Base-by-base conservation (phyloP, 2,329 filamentous ascomycete species). In the Colletotrichum destructivum region DNA sequence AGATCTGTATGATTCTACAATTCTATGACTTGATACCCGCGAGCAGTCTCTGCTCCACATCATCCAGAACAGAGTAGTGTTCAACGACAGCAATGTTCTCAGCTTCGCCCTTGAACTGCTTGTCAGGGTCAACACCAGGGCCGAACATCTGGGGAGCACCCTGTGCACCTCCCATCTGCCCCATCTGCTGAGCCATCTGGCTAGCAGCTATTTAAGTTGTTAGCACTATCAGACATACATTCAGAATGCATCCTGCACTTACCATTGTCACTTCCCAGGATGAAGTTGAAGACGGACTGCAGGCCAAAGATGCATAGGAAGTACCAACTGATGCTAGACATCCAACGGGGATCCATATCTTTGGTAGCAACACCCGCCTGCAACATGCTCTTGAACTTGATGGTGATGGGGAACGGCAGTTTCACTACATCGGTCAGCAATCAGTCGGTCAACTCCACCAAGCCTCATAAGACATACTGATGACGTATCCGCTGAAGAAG, bases 371-470 rank as follows among this genome's bases (percentile, higher is more conserved):
- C 96, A 77, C 96, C 96, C 52, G 96, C 96, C 85, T 99, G 96
- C 64, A 99, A 88, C 96, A 99, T 99, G 76, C 94, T 96, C 88
- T 99, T 99, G 89, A 99, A 99, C 82, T 98, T 97, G 82, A 98
- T 95, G 42, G 96, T 99, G 75, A 99, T 89, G 4, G 97, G 96
- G 82, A 99, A 99, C 0, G 96, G 96, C 35, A 99, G 84, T 91
- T 98, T 98, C 90, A 99, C 95, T 89, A 67, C 15, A 4, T n/a
- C 60, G 16, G 71, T 82, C 75, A 80, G 77, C 56, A 38, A 26
- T n/a, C 3, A 13, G 40, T 26, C 40, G 23, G 1, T 2, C 13
- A 2, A 1, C n/a, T 40, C 49, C 16, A 13, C 11, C 23, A 35
- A 38, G 1, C 16, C 7, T 3, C 16, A 1, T 44, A 6, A 40